These are phyloP conservation scores for Aspergillus costaricaensis DNA, from an alignment of 2,329 filamentous ascomycete genomes.

Conservation along the genomic window DNA sequence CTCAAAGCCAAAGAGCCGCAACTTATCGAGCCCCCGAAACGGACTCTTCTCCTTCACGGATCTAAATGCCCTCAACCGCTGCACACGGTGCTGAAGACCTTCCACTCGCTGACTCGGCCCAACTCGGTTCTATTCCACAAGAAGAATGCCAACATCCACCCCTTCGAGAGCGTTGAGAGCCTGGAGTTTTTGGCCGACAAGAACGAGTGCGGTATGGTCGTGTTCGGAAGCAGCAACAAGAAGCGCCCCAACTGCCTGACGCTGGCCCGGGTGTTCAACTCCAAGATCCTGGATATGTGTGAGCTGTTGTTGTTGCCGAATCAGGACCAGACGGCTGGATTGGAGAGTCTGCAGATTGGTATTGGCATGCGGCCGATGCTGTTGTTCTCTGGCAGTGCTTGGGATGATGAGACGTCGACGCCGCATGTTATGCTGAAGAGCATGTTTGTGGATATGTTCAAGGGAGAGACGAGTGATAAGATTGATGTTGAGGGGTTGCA, in stretches of 20 bases:
- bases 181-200: constrained; percentile 96
- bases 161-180: constrained; percentile 85
- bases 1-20: constrained; percentile 93
- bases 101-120: constrained; percentile 81
- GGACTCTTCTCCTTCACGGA: constrained; percentile 83
- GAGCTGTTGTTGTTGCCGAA: constrained; percentile 81
- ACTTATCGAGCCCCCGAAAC: constrained; percentile 84
- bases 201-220: constrained; percentile 85
- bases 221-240: constrained; percentile 85
- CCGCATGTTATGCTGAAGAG: constrained; percentile 85
- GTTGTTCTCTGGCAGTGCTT: constrained; percentile 84
- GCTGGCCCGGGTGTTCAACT: constrained; percentile 76
- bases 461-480: constrained; percentile 74
- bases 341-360: constrained; percentile 62
- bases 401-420: constrained; percentile 76
- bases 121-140: constrained; percentile 90
- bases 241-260: constrained; percentile 93
- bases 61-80: constrained; percentile 80
- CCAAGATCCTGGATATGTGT: constrained; percentile 91
- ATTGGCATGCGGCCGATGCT: constrained; percentile 87
- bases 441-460: constrained; percentile 88
- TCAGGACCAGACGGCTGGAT: constrained; percentile 47
- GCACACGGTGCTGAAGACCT: constrained; percentile 80
- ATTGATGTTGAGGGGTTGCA: constrained; percentile 95
- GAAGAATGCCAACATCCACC: constrained; percentile 87